A percentile compares a stretch with the other conserved stretches of the same genome.
These are phyloP conservation scores for Puccinellia tenuiflora DNA, from an alignment of 176 grass and related monocot genomes.

Conservation along the genomic window DNA sequence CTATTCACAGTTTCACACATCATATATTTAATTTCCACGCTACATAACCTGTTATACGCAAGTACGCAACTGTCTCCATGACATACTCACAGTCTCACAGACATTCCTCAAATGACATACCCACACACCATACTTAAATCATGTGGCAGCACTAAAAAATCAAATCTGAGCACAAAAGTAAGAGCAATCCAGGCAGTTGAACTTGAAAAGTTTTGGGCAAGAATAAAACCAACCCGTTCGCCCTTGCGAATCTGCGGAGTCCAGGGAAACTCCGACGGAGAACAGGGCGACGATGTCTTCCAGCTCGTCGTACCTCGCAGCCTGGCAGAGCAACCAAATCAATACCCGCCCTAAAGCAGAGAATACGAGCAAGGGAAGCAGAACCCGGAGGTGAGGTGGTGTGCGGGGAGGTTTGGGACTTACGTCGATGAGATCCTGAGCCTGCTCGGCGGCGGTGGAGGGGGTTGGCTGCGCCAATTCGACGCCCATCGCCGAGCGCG, in stretches of 20 bases:
- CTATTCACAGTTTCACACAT: not conserved
- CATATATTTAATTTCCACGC: not conserved
- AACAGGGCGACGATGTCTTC: slow-evolving; percentile 72
- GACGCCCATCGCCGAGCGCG: slow-evolving; percentile 21
- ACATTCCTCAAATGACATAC: too few relatives aligned
- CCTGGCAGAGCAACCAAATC: slow-evolving; percentile 29
- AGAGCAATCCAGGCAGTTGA: not conserved
- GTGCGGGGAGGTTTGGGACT: not conserved
- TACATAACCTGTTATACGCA: not conserved
- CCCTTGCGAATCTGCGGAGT: slow-evolving; percentile 78
- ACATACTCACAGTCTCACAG: not conserved
- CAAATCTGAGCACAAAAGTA: not conserved
- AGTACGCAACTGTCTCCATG: not conserved
- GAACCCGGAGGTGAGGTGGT: not conserved
- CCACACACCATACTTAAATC: not conserved
- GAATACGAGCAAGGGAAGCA: not conserved
- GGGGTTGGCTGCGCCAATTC: slow-evolving; percentile 27
- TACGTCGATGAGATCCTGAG: slow-evolving; percentile 50
- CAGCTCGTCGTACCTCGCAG: slow-evolving; percentile 90
- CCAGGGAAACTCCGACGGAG: slow-evolving; percentile 54
- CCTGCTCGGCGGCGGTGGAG: slow-evolving; percentile 25
- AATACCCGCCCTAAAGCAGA: not conserved
- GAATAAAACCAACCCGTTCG: slow-evolving; percentile 53
- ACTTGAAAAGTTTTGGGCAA: not conserved
- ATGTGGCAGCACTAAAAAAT: not conserved